Percentiles rank a stretch among this genome's conserved stretches.
phyloP scores from a whole-genome alignment of 2,329 filamentous ascomycete genomes.

The Cercospora zeina region DNA sequence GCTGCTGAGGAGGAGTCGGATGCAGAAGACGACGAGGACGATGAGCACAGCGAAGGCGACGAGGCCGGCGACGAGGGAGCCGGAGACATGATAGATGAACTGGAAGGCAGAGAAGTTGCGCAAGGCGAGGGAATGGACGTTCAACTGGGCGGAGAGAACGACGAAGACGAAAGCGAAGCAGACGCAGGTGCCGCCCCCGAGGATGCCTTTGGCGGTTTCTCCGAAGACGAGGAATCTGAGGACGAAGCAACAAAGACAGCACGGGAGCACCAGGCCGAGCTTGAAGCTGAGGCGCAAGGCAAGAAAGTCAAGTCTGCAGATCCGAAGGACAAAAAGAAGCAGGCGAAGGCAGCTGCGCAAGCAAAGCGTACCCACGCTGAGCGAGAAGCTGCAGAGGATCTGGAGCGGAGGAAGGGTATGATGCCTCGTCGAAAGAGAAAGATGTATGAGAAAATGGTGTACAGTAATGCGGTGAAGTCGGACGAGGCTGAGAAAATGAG shows the following conservation, averaged over 20 bases:
- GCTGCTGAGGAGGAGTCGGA: slow-evolving; percentile 45
- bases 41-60: slow-evolving; percentile 48
- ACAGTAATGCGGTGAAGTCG: slow-evolving; percentile 90
- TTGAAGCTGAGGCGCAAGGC: slow-evolving; percentile 88
- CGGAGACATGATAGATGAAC: slow-evolving; percentile 37
- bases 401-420: slow-evolving; percentile 96
- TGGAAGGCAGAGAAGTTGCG: slow-evolving; percentile 32
- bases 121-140: slow-evolving; percentile 52
- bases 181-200: slow-evolving; percentile 49
- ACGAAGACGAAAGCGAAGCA: slow-evolving; percentile 49
- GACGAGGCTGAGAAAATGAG: slow-evolving; percentile 84
- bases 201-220: slow-evolving; percentile 50
- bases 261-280: slow-evolving; percentile 77
- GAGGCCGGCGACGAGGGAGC: slow-evolving; percentile 46
- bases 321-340: slow-evolving; percentile 58
- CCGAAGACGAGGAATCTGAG: slow-evolving; percentile 52
- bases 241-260: slow-evolving; percentile 64
- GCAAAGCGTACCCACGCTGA: slow-evolving; percentile 67
- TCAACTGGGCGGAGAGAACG: slow-evolving; percentile 43
- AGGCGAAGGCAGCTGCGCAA: slow-evolving; percentile 66
- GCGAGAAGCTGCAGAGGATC: slow-evolving; percentile 74
- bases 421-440: slow-evolving; percentile 97
- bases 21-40: slow-evolving; percentile 53
- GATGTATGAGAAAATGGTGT: slow-evolving; percentile 95
- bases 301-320: slow-evolving; percentile 52